These are phyloP conservation scores for Pythium aristosporum DNA, from an alignment of 352 stramenopile species.

Conservation along the genomic window DNA sequence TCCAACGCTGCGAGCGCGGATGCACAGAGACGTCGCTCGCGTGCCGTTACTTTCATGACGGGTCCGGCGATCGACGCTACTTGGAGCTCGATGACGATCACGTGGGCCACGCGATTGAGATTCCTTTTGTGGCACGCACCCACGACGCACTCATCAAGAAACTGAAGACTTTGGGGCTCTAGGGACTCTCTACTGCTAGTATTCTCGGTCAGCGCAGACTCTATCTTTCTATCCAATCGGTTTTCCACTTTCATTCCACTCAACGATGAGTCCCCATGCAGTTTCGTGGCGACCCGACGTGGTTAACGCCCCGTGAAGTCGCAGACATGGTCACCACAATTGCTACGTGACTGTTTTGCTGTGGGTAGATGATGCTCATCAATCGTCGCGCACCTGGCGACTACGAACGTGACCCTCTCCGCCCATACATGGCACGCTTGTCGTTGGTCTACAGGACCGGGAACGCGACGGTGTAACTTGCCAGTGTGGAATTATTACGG, in stretches of 20 bases:
- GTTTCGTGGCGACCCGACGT: too few species aligned
- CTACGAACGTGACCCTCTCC: too few species aligned
- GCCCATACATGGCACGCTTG: too few species aligned
- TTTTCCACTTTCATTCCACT: neutral
- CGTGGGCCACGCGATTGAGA: slow-evolving; percentile 13
- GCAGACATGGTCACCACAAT: too few species aligned
- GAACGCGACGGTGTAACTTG: too few species aligned
- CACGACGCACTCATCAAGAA: slow-evolving; percentile 14
- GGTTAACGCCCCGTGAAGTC: too few species aligned
- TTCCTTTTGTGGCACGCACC: slow-evolving; percentile 11
- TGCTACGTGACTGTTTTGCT: too few species aligned
- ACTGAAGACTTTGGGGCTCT: slow-evolving; percentile 7
- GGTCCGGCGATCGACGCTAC: slow-evolving; percentile 12
- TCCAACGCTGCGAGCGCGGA: slow-evolving; percentile 8
- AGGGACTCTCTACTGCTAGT: neutral
- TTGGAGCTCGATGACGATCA: slow-evolving; percentile 16
- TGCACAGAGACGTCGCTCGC: slow-evolving; percentile 7
- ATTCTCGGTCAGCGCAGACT: neutral
- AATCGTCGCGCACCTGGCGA: neutral
- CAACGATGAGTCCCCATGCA: too few species aligned
- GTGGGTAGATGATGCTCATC: neutral
- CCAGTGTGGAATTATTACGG: too few species aligned
- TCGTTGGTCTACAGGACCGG: too few species aligned
- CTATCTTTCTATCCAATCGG: neutral
- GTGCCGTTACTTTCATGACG: slow-evolving; percentile 13